Evolutionary conservation across 1,284 basidiomycete genomes (phyloP).

Genomic region (Macrocystidia cucumis): DNA sequence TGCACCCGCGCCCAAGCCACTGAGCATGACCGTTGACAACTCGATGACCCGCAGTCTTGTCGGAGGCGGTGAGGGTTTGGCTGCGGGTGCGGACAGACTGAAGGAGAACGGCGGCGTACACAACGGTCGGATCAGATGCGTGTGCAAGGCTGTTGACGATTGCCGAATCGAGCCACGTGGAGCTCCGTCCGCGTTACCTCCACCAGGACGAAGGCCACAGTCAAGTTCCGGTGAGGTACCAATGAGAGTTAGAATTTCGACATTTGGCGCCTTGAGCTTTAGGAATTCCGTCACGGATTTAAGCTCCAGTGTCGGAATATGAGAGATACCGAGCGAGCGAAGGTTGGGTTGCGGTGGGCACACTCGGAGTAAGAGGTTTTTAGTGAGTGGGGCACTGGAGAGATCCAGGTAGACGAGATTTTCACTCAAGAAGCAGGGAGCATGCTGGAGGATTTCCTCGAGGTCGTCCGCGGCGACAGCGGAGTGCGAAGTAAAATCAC

Average conservation of each 20-base stretch:
- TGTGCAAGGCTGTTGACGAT: constrained; percentile 58
- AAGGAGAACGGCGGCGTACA: constrained; percentile 76
- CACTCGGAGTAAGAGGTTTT: constrained; percentile 47
- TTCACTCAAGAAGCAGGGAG: constrained; percentile 79
- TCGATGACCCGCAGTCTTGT: constrained; percentile 88
- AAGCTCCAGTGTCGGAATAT: constrained; percentile 72
- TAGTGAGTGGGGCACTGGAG: constrained; percentile 74
- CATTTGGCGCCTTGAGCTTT: constrained; percentile 58
- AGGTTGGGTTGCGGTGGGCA: constrained; percentile 69
- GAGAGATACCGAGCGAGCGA: constrained; percentile 83
- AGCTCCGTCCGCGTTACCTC: constrained; percentile 18
- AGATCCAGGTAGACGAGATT: constrained; percentile 84
- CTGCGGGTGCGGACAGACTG: constrained; percentile 26
- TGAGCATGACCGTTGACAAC: constrained; percentile 69
- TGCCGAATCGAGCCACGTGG: constrained; percentile 38
- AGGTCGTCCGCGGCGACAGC: constrained; percentile 71
- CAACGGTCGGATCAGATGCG: constrained; percentile 68
- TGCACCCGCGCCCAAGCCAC: constrained; percentile 67
- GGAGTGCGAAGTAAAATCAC: constrained; percentile 83
- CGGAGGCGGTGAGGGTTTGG: constrained; percentile 35
- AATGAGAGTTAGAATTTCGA: constrained; percentile 83
- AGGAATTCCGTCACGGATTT: constrained; percentile 67
- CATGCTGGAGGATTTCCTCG: constrained; percentile 57
- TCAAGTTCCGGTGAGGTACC: constrained; percentile 74
- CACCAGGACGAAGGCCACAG: constrained; percentile 34